A percentile compares a stretch with the other conserved stretches of the same genome.
Conservation (phyloP, 768 basidiomycete genomes). For the Psilocybe azurescens region DNA sequence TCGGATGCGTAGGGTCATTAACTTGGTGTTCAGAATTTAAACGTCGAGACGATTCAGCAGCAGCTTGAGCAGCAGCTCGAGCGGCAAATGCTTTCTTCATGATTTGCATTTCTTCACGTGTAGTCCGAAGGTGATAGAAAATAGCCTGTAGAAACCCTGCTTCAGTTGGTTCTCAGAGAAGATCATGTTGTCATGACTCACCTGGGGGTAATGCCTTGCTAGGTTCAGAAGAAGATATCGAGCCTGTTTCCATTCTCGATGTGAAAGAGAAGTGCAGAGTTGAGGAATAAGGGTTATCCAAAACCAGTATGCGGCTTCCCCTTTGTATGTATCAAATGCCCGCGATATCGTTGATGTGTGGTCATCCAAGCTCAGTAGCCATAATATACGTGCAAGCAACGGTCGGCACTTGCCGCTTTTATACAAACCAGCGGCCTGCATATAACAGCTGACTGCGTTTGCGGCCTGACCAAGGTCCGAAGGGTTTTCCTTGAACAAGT, state of each 20-base stretch:
- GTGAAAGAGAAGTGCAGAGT: slow-evolving; percentile 85
- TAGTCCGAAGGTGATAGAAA: slow-evolving; percentile 92
- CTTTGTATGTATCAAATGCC: slow-evolving; percentile 94
- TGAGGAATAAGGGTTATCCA: slow-evolving; percentile 99
- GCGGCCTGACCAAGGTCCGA: slow-evolving; percentile 77
- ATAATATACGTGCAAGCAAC: slow-evolving; percentile 90
- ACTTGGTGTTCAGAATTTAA: slow-evolving; percentile 31
- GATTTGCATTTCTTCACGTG: slow-evolving; percentile 48
- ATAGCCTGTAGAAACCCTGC: slow-evolving; percentile 64
- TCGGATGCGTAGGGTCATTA: slow-evolving; percentile 25
- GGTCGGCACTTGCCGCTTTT: slow-evolving; percentile 94
- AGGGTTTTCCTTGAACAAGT: slow-evolving; percentile 88
- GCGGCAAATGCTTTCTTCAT: slow-evolving; percentile 45
- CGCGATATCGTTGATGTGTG: slow-evolving; percentile 68
- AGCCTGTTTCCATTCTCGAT: slow-evolving; percentile 93
- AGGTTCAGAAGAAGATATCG: slow-evolving; percentile 87
- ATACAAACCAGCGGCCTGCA: slow-evolving; percentile 96
- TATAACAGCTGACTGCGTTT: slow-evolving; percentile 95
- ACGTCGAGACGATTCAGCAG: slow-evolving; percentile 34
- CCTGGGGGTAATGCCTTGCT: slow-evolving; percentile 93
- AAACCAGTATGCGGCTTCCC: slow-evolving; percentile 96
- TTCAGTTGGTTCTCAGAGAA: neutral
- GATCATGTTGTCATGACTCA: slow-evolving; percentile 34
- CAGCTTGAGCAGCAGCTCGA: slow-evolving; percentile 38
- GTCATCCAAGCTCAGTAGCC: slow-evolving; percentile 95